phyloP scores from a whole-genome alignment of 495 filamentous ascomycete genomes.

The Penicillium riverlandense region DNA sequence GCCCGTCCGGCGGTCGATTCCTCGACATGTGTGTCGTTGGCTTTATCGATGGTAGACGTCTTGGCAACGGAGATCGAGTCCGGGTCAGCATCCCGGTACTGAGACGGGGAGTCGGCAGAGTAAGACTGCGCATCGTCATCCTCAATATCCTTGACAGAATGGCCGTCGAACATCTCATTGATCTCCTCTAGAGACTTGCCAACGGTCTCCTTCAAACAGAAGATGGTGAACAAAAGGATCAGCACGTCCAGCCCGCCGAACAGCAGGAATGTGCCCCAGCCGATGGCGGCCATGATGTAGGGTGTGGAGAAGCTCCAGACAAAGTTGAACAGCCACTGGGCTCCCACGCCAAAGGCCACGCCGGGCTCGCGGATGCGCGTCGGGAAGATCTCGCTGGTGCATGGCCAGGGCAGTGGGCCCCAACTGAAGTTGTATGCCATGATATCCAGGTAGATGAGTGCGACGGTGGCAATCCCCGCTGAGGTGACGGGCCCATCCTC shows the following conservation, averaged over 20 bases:
- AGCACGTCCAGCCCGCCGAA: constrained; percentile 34
- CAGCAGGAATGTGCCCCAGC: constrained; percentile 45
- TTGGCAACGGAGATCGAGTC: not conserved
- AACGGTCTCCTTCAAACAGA: constrained; percentile 54
- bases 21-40: constrained; percentile 3
- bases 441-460: constrained; percentile 45
- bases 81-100: not conserved
- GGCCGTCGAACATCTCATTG: constrained; percentile 47
- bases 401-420: constrained; percentile 33
- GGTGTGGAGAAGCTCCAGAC: constrained; percentile 46
- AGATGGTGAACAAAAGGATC: constrained; percentile 33
- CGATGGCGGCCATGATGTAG: constrained; percentile 40
- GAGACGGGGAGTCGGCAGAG: not conserved
- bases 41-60: constrained; percentile 4
- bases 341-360: constrained; percentile 37
- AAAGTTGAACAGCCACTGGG: constrained; percentile 50
- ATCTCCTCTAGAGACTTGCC: constrained; percentile 73
- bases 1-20: constrained; percentile 10
- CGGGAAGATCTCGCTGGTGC: constrained; percentile 39
- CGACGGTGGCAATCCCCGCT: constrained; percentile 35
- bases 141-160: constrained; percentile 8
- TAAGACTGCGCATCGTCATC: not conserved
- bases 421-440: constrained; percentile 38
- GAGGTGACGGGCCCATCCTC: constrained; percentile 27
- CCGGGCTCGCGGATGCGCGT: constrained; percentile 43